Evolutionary conservation across 1,284 basidiomycete genomes (phyloP), one percentile per base, ranked within the genome.

Genomic region (Ustilago curta): DNA sequence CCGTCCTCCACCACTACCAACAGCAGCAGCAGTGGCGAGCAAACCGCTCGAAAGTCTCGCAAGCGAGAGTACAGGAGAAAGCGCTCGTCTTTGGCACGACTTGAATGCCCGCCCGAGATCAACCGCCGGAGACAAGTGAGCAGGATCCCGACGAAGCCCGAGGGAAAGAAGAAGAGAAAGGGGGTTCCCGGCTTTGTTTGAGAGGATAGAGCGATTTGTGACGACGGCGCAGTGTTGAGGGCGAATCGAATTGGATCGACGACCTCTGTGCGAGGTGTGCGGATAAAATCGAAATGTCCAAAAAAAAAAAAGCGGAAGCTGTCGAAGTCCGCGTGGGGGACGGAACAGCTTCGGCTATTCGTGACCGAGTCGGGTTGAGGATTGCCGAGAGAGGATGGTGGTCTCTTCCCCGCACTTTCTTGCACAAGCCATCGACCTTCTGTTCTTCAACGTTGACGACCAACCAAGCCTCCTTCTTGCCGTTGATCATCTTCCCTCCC

Each of bases 161-260:
- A 47, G 35, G 35, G 42, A 27, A 50, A 23, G 37, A 35, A 16
- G 35, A 47, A 23, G 27, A 42, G n/a, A n/a, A n/a, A n/a, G 31
- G 57, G 47, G 5, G 39, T 56, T 3, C 59, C 66, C 12, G 66
- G 66, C 1, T 68, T 68, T 51, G 35, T 27, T 25, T 68, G 31
- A 47, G 23, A 27, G 39, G 18, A n/a, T n/a, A n/a, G 48, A 29
- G 29, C 51, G 59, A 61, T 37, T 9, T 55, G 45, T 61, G 52
- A 61, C 59, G 59, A 61, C 55, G n/a, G n/a, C 32, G 16, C n/a
- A 8, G n/a, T 2, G 19, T 9, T 8, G 42, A 23, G 21, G 1
- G 27, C 27, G 27, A 7, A 7, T 27, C 27, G 27, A 27, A 27
- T 27, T 14, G 35, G 16, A 37, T 37, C 35, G 35, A 37, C 11